Percentiles rank a stretch among this genome's conserved stretches.
Evolutionary conservation across 2,329 filamentous ascomycete species (phyloP).

Genomic region (Monilinia fructigena): DNA sequence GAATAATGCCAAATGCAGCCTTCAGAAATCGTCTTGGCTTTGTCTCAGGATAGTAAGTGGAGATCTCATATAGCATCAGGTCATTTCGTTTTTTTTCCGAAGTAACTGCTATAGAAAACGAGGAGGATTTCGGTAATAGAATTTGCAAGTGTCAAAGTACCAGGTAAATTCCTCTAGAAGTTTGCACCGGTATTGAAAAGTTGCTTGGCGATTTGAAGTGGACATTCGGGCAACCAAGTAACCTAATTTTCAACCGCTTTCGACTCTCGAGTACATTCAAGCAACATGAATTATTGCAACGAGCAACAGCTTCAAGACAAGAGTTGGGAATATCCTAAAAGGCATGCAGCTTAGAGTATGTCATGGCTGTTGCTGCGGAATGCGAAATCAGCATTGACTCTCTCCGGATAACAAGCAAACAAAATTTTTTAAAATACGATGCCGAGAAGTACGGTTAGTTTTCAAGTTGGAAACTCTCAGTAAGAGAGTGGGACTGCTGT

Average conservation of each 20-base stretch:
- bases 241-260: constrained; percentile 4
- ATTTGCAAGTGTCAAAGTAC: not conserved
- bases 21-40: constrained; percentile 14
- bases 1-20: not conserved
- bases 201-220: constrained; percentile 5
- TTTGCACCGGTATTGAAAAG: not conserved
- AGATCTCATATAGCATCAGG: constrained; percentile 8
- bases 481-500: not conserved
- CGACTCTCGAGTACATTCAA: not conserved
- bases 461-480: not conserved
- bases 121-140: not conserved
- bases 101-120: not conserved
- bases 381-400: not conserved
- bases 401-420: not conserved
- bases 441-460: not conserved
- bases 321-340: not conserved
- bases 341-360: not conserved
- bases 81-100: constrained; percentile 1
- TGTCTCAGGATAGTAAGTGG: constrained; percentile 12
- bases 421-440: not conserved
- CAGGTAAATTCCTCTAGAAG: not conserved
- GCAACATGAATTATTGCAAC: not conserved
- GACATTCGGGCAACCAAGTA: not conserved
- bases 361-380: constrained; percentile 4
- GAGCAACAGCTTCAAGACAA: not conserved